Evolutionary conservation across 139 green algal genomes (phyloP).

Genomic region (Yamagishiella unicocca): DNA sequence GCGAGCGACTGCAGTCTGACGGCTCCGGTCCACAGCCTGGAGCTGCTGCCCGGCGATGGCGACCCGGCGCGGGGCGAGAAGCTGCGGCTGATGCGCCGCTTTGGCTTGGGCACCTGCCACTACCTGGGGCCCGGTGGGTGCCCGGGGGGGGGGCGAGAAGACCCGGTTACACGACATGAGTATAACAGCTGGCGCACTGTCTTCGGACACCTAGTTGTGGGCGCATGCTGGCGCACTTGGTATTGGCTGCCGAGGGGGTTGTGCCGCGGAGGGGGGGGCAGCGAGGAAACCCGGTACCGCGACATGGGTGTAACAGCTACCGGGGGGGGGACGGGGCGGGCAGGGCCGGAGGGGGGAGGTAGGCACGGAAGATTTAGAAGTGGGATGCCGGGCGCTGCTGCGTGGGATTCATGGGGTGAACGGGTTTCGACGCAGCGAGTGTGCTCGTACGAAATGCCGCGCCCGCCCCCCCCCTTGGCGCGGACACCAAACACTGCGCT

Average conservation of each 20-base stretch:
- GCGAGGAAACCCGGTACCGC: background rate
- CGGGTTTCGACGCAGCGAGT: too few species aligned
- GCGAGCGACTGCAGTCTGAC: background rate
- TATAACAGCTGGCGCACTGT: too few species aligned
- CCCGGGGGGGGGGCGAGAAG: background rate
- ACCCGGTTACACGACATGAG: background rate
- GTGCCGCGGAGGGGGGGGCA: background rate
- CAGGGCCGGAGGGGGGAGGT: too few species aligned
- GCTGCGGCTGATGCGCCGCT: background rate
- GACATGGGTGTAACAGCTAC: background rate
- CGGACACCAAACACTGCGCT: background rate
- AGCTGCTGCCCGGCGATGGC: background rate
- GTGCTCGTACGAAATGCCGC: background rate
- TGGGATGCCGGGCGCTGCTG: too few species aligned
- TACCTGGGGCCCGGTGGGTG: conserved; percentile 17
- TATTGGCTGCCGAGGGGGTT: background rate
- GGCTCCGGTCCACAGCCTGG: background rate
- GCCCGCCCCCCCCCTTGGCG: background rate
- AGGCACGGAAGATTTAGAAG: too few species aligned
- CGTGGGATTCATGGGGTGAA: too few species aligned
- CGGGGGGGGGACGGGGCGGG: too few species aligned
- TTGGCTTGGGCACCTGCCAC: conserved; percentile 5
- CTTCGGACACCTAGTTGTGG: too few species aligned
- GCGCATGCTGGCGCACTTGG: background rate
- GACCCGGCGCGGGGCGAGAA: background rate